Conservation (phyloP, 2,329 filamentous ascomycete genomes). For the Thielaviopsis ethacetica region DNA sequence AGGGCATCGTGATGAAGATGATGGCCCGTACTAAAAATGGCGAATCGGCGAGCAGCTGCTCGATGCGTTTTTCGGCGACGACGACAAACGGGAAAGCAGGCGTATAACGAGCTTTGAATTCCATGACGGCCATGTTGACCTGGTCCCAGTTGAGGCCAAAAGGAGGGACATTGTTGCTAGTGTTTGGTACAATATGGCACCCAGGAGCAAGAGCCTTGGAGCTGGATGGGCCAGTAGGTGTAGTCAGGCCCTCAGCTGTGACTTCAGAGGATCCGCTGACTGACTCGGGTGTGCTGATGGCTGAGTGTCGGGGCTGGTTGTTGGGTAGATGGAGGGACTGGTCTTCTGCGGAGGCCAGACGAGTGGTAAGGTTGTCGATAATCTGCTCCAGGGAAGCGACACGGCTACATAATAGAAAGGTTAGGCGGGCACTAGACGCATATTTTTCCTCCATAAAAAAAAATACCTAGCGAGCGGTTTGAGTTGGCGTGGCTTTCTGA, state of each 20-base stretch:
- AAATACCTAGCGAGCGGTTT: conserved; percentile 17
- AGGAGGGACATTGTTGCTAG: conserved; percentile 13
- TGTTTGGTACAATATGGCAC: background rate
- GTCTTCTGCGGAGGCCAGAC: conserved; percentile 6
- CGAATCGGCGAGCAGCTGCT: conserved; percentile 19
- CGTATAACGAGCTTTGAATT: conserved; percentile 20
- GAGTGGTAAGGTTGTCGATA: conserved; percentile 14
- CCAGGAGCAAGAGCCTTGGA: background rate
- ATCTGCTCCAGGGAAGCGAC: conserved; percentile 16
- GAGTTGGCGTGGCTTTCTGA: conserved; percentile 20
- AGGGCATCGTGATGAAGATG: conserved; percentile 22
- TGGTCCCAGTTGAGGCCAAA: conserved; percentile 25
- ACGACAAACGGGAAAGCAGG: conserved; percentile 24
- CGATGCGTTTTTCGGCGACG: conserved; percentile 18
- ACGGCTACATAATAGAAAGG: conserved; percentile 12
- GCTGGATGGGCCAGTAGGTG: conserved; percentile 4
- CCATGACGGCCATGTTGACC: conserved; percentile 20
- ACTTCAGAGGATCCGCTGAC: conserved; percentile 5
- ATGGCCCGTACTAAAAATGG: conserved; percentile 25
- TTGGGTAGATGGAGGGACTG: background rate
- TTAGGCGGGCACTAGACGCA: background rate
- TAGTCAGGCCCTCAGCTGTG: conserved; percentile 1
- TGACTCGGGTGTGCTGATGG: conserved; percentile 10
- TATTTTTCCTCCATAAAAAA: background rate
- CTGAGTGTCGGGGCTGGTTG: background rate